Base-by-base conservation (phyloP, 805 yeast species). In the Pichia rugopelliculosa region DNA sequence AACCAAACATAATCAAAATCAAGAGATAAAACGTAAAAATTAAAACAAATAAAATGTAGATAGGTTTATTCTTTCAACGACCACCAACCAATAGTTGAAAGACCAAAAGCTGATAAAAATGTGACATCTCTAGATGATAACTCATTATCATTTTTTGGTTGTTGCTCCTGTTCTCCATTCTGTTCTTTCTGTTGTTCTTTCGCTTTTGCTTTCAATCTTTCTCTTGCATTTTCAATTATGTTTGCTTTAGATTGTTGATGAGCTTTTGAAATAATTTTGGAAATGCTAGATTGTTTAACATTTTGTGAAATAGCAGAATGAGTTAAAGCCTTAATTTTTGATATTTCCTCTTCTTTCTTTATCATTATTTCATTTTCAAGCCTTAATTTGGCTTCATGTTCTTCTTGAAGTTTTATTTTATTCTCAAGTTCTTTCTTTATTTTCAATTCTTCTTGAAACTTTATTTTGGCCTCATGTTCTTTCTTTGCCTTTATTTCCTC, bases 51-150 rank as follows among this genome's bases (percentile, higher is more conserved):
- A 38, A 27, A 24, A 15, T 3, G 11, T 9, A 17, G 12, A 30
- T 6, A 36, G 9, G n/a, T 25, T 22, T 7, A 34, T 30, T 42
- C 46, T 37, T 59, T 62, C 22, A 55, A 46, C 13, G 62, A 57
- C 70, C 70, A 66, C 70, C 70, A 66, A 4, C 62, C 65, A 21
- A 58, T 43, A 7, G 64, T 60, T 10, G 61, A 45, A 6, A 51
- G 24, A 12, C 57, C 60, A 46, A 63, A 61, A 3, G 56, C 54
- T 7, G 62, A 58, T 22, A 63, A 59, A 37, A 66, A 54, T 3
- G 52, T 39, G 11, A 51, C 43, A 36, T 61, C 67, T 41, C 54
- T 48, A 1, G 39, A 34, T 7, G 44, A 42, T 9, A 49, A 25
- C n/a, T 52, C 46, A 11, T 44, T 21, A 15, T 36, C 46, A 7